Percentiles rank a stretch among this genome's conserved stretches.
Conservation (phyloP, 768 basidiomycete genomes). For the Favolaschia claudopus region DNA sequence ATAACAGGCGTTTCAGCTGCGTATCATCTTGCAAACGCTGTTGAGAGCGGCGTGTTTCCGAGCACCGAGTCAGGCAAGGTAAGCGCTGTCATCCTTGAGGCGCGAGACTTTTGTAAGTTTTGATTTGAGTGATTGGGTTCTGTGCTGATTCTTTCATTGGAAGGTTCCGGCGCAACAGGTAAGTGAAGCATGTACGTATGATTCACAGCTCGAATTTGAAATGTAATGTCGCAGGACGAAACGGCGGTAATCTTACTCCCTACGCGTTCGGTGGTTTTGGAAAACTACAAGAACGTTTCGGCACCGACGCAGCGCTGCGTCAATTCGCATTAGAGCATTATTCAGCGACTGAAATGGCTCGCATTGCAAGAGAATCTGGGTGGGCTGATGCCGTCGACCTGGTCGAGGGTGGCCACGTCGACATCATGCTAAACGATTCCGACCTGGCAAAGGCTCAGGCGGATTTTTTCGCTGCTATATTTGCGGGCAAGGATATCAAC, state of each 20-base stretch:
- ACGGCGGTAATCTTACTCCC: slow-evolving; percentile 26
- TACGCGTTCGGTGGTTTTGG: slow-evolving; percentile 8
- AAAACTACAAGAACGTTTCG: not conserved
- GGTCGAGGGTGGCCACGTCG: slow-evolving; percentile 24
- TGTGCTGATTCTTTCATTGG: not conserved
- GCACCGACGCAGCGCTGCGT: slow-evolving; percentile 2
- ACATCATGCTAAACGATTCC: slow-evolving; percentile 3
- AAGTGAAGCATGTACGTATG: not conserved
- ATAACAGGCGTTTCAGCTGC: slow-evolving; percentile 80
- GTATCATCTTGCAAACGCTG: slow-evolving; percentile 66
- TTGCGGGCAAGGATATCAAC: slow-evolving; percentile 18
- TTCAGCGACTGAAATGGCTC: slow-evolving; percentile 19
- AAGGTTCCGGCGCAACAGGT: slow-evolving; percentile 85
- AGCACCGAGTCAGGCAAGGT: slow-evolving; percentile 28
- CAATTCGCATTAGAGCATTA: slow-evolving; percentile 20
- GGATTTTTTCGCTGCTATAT: slow-evolving; percentile 8
- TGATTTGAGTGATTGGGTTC: not conserved
- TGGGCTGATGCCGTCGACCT: slow-evolving; percentile 24
- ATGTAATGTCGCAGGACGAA: slow-evolving; percentile 5
- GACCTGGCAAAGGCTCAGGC: not conserved
- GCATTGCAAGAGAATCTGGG: slow-evolving; percentile 8
- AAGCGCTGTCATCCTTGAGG: slow-evolving; percentile 77
- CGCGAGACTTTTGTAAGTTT: slow-evolving; percentile 82
- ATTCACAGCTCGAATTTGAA: not conserved
- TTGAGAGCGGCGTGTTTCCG: slow-evolving; percentile 19